A percentile compares a stretch with the other conserved stretches of the same genome.
Conservation (phyloP, 805 yeast genomes). For the Cyberlindnera mrakii region DNA sequence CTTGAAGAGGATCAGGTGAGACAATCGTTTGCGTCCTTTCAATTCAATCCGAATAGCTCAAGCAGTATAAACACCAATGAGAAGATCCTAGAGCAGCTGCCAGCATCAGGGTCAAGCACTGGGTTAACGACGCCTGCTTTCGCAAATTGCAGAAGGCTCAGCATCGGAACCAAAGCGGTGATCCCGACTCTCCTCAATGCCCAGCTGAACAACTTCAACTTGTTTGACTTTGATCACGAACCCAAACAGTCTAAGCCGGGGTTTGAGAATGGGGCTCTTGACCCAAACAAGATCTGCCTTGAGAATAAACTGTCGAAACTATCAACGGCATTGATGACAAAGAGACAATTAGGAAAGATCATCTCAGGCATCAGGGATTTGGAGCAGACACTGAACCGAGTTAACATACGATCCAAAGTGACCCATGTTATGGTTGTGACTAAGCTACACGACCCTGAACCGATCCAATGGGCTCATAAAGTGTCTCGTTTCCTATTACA, state of each 20-base stretch:
- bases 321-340: slow-evolving; percentile 21
- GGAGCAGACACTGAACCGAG: slow-evolving; percentile 24
- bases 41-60: not conserved
- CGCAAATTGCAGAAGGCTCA: slow-evolving; percentile 8
- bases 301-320: slow-evolving; percentile 12
- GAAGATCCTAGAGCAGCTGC: slow-evolving; percentile 14
- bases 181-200: slow-evolving; percentile 24
- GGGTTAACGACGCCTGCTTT: not conserved
- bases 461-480: slow-evolving; percentile 22
- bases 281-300: slow-evolving; percentile 7
- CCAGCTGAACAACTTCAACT: slow-evolving; percentile 20
- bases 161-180: slow-evolving; percentile 20
- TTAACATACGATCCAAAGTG: slow-evolving; percentile 23
- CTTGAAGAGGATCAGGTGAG: too few relatives aligned
- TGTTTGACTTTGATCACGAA: slow-evolving; percentile 17
- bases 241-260: not conserved
- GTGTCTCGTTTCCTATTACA: slow-evolving; percentile 19
- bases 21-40: not conserved
- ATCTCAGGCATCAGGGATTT: slow-evolving; percentile 25
- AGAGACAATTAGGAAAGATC: slow-evolving; percentile 21
- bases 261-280: not conserved
- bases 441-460: slow-evolving; percentile 26
- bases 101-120: slow-evolving; percentile 7
- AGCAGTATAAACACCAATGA: slow-evolving; percentile 8
- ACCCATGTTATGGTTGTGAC: slow-evolving; percentile 25